phyloP scores from a whole-genome alignment of 768 basidiomycete species.

The Tylopilus vinaceipallidus region DNA sequence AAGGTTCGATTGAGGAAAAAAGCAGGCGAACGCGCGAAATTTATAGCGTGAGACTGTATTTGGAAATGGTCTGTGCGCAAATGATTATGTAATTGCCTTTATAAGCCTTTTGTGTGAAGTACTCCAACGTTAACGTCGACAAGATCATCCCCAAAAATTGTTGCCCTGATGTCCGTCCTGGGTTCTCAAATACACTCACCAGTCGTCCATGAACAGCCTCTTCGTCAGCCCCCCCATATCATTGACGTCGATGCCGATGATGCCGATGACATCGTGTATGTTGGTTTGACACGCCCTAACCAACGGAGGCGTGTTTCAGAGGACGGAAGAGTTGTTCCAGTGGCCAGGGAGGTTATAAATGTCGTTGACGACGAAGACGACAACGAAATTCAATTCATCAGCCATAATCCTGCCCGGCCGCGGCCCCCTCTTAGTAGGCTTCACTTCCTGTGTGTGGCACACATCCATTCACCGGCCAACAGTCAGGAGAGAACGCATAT shows the following conservation, averaged over 20 bases:
- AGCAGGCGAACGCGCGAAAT: slow-evolving; percentile 9
- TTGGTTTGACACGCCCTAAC: slow-evolving; percentile 22
- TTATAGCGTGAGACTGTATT: slow-evolving; percentile 33
- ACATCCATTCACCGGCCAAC: neutral
- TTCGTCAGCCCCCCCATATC: slow-evolving; percentile 29
- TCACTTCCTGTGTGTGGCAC: neutral
- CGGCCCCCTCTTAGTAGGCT: slow-evolving; percentile 20
- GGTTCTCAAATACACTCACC: slow-evolving; percentile 7
- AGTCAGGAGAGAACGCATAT: slow-evolving; percentile 28
- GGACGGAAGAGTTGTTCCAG: slow-evolving; percentile 19
- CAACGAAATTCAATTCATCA: slow-evolving; percentile 27
- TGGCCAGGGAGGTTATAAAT: slow-evolving; percentile 29
- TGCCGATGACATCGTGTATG: slow-evolving; percentile 30
- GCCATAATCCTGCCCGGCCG: slow-evolving; percentile 21
- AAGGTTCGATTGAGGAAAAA: neutral
- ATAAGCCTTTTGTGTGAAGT: slow-evolving; percentile 4
- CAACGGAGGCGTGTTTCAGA: slow-evolving; percentile 28
- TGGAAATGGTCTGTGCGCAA: slow-evolving; percentile 32
- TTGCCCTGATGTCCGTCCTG: slow-evolving; percentile 19
- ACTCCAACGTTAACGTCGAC: slow-evolving; percentile 19
- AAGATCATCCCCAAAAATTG: slow-evolving; percentile 6
- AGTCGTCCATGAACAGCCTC: slow-evolving; percentile 12
- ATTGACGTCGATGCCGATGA: slow-evolving; percentile 47
- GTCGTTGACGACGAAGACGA: slow-evolving; percentile 44
- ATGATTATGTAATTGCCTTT: slow-evolving; percentile 24